Evolutionary conservation across 1,284 basidiomycete species (phyloP).

Genomic region (Trichosporon faecale): DNA sequence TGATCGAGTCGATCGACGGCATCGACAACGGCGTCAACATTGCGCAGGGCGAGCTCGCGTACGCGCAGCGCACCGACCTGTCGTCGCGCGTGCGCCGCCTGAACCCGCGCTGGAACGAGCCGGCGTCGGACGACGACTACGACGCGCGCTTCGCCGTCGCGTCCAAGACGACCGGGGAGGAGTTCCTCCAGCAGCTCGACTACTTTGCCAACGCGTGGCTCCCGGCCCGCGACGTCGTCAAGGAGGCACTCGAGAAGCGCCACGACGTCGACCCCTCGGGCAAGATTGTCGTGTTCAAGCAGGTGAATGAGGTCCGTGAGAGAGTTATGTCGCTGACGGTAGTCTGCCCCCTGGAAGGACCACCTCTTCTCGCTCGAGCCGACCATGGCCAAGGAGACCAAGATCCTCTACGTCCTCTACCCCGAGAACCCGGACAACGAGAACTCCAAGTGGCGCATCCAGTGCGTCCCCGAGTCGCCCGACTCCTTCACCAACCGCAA

Average conservation of each 20-base stretch:
- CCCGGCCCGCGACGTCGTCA: conserved; percentile 81
- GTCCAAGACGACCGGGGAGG: conserved; percentile 75
- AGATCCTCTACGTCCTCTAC: conserved; percentile 77
- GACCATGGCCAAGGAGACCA: conserved; percentile 30
- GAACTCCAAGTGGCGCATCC: conserved; percentile 80
- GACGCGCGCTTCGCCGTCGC: conserved; percentile 79
- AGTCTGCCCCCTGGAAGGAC: conserved; percentile 61
- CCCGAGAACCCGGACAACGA: conserved; percentile 65
- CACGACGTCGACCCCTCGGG: conserved; percentile 67
- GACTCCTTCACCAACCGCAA: conserved; percentile 89
- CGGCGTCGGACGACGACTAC: conserved; percentile 60
- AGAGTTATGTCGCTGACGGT: conserved; percentile 16
- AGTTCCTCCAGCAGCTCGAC: conserved; percentile 76
- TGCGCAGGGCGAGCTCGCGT: conserved; percentile 60
- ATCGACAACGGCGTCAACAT: conserved; percentile 93
- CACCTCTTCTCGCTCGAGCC: conserved; percentile 85
- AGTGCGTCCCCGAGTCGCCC: conserved; percentile 78
- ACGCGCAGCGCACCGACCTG: conserved; percentile 74
- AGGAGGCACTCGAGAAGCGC: conserved; percentile 64
- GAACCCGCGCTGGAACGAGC: conserved; percentile 90
- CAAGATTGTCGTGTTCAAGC: conserved; percentile 75
- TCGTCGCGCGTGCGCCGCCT: conserved; percentile 73
- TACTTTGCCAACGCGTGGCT: conserved; percentile 89
- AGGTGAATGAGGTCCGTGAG: conserved; percentile 55
- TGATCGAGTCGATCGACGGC: conserved; percentile 91